Base-by-base conservation (phyloP, 2,329 filamentous ascomycete species). In the Chalaropsis ovoidea region DNA sequence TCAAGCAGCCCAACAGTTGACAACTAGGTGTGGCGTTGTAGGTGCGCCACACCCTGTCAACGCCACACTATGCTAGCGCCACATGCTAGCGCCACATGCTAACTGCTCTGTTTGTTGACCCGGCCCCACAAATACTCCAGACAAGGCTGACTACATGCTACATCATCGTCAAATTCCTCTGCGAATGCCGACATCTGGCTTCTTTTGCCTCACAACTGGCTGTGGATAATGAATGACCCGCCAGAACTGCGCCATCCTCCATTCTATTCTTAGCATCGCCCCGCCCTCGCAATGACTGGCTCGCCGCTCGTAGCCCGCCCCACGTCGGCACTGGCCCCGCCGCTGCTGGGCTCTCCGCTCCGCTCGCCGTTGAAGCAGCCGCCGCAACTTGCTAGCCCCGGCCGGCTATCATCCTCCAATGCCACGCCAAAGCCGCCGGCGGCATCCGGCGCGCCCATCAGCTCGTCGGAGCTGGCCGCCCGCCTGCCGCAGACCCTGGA, bases 401-500 rank as follows among this genome's bases (percentile, higher is more conserved):
- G 71, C 7, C 69, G 71, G 11, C 69, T 69, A 10, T 68, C 71
- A 22, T 74, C 73, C 4, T 71, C 72, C 42, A 72, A 69, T 69
- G 19, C 70, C 68, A 67, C 63, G 17, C 63, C 66, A 5, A 60
- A 45, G 15, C 63, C 58, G 2, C 11, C 61, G 6, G 47, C 47
- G 10, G 58, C 27, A 1, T 11, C 43, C 39, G 17, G 49, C n/a
- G 58, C 42, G 1, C 49, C 54, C 10, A 15, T 47, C 27, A 41
- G 69, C 65, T 61, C 62, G 67, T 47, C 67, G 65, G 31, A 67
- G 61, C 61, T 63, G 63, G 64, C 65, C 61, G 64, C 61, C 63
- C 47, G 39, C 27, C 56, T 45, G 45, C n/a, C 49, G 49, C 60
- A 54, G 64, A 63, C 76, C 17, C 76, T 84, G 66, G 84, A 87